Evolutionary conservation across 2,329 filamentous ascomycete genomes (phyloP).

Genomic region (Ophiostoma pallidulum): DNA sequence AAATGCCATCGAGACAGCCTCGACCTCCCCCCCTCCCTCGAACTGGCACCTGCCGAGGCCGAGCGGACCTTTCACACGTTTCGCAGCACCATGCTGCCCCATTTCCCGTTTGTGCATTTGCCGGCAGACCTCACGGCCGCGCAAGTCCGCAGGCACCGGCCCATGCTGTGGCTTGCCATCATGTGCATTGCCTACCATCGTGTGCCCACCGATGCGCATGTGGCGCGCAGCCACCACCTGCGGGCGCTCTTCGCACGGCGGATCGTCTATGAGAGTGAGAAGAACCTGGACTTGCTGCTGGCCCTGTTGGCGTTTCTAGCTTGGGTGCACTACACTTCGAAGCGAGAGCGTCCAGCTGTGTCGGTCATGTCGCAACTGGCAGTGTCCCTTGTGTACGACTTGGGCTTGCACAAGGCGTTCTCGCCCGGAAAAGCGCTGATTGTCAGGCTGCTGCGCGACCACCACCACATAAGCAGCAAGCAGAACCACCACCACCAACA

Average conservation of each 20-base stretch:
- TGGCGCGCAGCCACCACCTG: slow-evolving; percentile 30
- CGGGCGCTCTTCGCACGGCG: slow-evolving; percentile 34
- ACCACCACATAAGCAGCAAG: too few relatives aligned
- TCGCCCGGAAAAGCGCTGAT: slow-evolving; percentile 8
- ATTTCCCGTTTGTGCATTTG: slow-evolving; percentile 37
- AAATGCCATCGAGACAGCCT: slow-evolving; percentile 2
- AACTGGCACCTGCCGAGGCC: slow-evolving; percentile 27
- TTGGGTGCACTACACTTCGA: slow-evolving; percentile 15
- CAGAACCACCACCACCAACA: too few relatives aligned
- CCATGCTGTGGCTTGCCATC: slow-evolving; percentile 42
- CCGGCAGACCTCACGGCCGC: slow-evolving; percentile 27
- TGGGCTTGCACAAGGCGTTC: slow-evolving; percentile 31
- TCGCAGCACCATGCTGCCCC: slow-evolving; percentile 28
- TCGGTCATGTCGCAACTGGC: slow-evolving; percentile 33
- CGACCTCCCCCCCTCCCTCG: slow-evolving; percentile 5
- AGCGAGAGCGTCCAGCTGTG: slow-evolving; percentile 32
- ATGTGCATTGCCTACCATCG: slow-evolving; percentile 36
- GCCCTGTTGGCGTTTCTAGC: slow-evolving; percentile 31
- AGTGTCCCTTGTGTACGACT: slow-evolving; percentile 33
- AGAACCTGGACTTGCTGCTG: slow-evolving; percentile 40
- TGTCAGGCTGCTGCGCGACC: slow-evolving; percentile 10
- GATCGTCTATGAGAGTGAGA: slow-evolving; percentile 38
- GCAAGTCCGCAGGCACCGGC: slow-evolving; percentile 29
- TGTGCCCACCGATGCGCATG: slow-evolving; percentile 30
- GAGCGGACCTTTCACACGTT: slow-evolving; percentile 33